A percentile compares a stretch with the other conserved stretches of the same genome.
Conservation (phyloP, 73 alveolate genomes). For the Effrenium voratum region DNA sequence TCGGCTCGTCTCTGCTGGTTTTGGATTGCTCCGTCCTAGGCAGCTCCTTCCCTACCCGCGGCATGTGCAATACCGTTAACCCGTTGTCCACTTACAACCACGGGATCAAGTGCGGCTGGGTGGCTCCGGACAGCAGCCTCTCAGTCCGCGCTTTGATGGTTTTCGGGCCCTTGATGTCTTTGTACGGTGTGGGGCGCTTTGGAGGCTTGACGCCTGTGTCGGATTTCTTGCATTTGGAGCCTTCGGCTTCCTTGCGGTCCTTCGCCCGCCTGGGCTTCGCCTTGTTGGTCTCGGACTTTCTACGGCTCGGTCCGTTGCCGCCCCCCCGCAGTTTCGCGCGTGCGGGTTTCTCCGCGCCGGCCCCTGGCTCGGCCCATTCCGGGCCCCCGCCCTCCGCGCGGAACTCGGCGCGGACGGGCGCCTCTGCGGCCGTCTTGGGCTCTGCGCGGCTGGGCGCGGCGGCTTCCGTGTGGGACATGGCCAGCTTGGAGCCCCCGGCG, state of each 20-base stretch:
- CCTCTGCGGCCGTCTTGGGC: background rate
- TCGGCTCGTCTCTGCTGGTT: background rate
- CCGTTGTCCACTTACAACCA: conserved; percentile 37
- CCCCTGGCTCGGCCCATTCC: background rate
- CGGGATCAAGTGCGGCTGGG: conserved; percentile 63
- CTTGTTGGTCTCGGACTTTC: background rate
- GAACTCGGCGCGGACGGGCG: background rate
- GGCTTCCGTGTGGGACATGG: background rate
- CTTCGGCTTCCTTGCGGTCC: no score
- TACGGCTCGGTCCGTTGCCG: background rate
- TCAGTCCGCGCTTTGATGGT: conserved; percentile 35
- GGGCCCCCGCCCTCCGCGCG: background rate
- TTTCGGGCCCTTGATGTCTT: conserved; percentile 9
- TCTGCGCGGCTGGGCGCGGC: background rate
- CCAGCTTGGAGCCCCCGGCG: background rate
- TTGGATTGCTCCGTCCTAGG: background rate
- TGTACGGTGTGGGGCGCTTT: background rate
- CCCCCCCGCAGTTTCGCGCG: background rate
- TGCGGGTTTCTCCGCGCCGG: background rate
- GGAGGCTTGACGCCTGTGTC: background rate
- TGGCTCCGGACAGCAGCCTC: conserved; percentile 48
- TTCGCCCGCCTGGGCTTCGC: background rate
- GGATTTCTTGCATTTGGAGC: background rate
- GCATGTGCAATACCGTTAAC: background rate
- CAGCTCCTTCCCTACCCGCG: conserved; percentile 7